These are phyloP conservation scores for Gentiana macrophylla DNA, from an alignment of 257 asterid species.

Conservation along the genomic window DNA sequence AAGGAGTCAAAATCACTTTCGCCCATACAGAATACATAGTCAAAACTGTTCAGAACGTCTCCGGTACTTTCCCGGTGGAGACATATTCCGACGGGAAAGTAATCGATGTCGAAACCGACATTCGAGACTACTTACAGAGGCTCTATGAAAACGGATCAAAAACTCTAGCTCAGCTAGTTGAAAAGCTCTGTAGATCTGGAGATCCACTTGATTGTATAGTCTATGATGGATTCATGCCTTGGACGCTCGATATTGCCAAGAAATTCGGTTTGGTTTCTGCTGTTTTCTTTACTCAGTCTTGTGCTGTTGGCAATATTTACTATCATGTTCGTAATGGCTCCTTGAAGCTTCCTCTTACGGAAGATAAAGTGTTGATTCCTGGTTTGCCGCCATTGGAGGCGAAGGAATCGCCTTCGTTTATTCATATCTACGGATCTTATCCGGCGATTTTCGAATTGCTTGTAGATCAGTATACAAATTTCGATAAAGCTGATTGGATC, in stretches of 20 bases:
- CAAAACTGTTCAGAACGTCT: conserved; percentile 10
- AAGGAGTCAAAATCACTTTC: conserved; percentile 14
- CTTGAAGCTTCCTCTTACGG: conserved; percentile 12
- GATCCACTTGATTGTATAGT: conserved; percentile 21
- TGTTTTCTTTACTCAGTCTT: conserved; percentile 48
- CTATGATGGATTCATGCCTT: conserved; percentile 51
- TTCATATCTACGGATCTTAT: conserved; percentile 32
- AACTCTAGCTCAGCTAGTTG: conserved; percentile 1
- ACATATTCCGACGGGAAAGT: conserved; percentile 11
- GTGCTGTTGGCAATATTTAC: conserved; percentile 18
- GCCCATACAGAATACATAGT: background rate
- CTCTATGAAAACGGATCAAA: background rate
- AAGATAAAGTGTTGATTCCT: conserved; percentile 25
- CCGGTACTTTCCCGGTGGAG: conserved; percentile 16
- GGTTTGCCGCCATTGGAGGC: conserved; percentile 37
- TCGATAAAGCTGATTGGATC: conserved; percentile 33
- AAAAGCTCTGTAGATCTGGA: background rate
- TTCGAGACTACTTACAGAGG: background rate
- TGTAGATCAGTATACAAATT: conserved; percentile 35
- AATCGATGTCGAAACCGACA: conserved; percentile 4
- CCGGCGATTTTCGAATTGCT: conserved; percentile 49
- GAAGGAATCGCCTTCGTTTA: conserved; percentile 35
- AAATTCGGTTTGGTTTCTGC: conserved; percentile 32
- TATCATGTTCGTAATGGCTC: conserved; percentile 1
- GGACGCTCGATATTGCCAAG: conserved; percentile 53